phyloP scores from a whole-genome alignment of 1,284 basidiomycete species.

The Melampsora americana region DNA sequence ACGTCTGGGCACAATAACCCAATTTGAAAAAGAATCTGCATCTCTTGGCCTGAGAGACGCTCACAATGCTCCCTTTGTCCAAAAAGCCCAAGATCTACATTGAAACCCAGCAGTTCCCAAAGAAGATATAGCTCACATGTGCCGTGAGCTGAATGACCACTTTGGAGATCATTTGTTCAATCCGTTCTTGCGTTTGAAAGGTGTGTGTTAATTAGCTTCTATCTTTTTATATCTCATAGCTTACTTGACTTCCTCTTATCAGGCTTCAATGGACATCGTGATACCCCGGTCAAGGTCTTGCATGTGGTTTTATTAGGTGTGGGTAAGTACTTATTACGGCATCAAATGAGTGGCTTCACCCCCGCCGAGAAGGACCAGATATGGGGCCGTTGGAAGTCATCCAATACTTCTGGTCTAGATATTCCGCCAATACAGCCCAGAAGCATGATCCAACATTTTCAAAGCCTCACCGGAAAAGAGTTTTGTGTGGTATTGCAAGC shows the following conservation, averaged over 20 bases:
- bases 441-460: slow-evolving; percentile 53
- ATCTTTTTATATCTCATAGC: too few relatives aligned
- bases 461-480: slow-evolving; percentile 54
- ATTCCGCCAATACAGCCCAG: slow-evolving; percentile 48
- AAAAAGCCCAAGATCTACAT: not conserved
- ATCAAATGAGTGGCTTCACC: slow-evolving; percentile 50
- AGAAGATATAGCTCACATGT: not conserved
- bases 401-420: slow-evolving; percentile 51
- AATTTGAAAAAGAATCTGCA: not conserved
- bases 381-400: slow-evolving; percentile 47
- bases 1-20: not conserved
- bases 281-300: slow-evolving; percentile 56
- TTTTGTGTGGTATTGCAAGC: slow-evolving; percentile 55
- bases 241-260: not conserved
- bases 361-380: slow-evolving; percentile 47
- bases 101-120: not conserved
- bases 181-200: not conserved
- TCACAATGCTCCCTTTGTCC: not conserved
- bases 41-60: not conserved
- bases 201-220: not conserved
- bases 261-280: slow-evolving; percentile 53
- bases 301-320: slow-evolving; percentile 55
- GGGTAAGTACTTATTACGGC: slow-evolving; percentile 56
- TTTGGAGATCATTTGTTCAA: not conserved
- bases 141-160: not conserved